Percentiles rank a stretch among this genome's conserved stretches.
Evolutionary conservation across 441 rosid genomes (phyloP).

Genomic region (Adansonia madagascariensis): DNA sequence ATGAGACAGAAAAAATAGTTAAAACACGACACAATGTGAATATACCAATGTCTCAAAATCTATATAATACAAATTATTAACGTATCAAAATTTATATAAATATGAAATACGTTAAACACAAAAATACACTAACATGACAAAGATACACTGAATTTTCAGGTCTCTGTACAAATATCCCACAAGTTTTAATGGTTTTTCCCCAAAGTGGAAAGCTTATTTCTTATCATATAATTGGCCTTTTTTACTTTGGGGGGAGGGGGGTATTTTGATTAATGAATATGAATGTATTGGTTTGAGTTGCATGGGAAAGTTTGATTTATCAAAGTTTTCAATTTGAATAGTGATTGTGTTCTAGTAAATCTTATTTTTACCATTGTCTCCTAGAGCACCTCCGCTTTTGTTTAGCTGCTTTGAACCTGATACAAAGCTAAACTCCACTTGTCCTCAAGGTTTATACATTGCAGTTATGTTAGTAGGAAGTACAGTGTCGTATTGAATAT

Average conservation of each 20-base stretch:
- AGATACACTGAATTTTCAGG: no score
- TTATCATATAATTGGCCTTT: neutral
- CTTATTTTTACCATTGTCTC: neutral
- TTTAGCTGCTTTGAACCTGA: neutral
- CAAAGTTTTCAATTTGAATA: neutral
- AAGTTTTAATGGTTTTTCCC: neutral
- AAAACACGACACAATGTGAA: no score
- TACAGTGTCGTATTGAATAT: neutral
- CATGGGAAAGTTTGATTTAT: neutral
- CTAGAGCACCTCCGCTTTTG: neutral
- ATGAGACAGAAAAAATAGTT: no score
- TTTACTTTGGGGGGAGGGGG: neutral
- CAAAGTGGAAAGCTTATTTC: neutral
- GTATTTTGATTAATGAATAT: conserved; percentile 6
- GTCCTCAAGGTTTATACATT: neutral
- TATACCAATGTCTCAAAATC: no score
- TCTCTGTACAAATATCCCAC: neutral
- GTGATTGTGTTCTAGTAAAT: neutral
- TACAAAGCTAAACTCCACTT: neutral
- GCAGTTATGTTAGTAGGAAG: neutral
- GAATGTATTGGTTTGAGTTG: conserved; percentile 1
- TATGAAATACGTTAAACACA: no score
- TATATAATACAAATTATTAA: no score
- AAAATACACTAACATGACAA: no score
- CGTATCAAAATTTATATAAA: no score